Evolutionary conservation across 2,329 filamentous ascomycete species (phyloP).

Genomic region (Pseudomassariella vexata): DNA sequence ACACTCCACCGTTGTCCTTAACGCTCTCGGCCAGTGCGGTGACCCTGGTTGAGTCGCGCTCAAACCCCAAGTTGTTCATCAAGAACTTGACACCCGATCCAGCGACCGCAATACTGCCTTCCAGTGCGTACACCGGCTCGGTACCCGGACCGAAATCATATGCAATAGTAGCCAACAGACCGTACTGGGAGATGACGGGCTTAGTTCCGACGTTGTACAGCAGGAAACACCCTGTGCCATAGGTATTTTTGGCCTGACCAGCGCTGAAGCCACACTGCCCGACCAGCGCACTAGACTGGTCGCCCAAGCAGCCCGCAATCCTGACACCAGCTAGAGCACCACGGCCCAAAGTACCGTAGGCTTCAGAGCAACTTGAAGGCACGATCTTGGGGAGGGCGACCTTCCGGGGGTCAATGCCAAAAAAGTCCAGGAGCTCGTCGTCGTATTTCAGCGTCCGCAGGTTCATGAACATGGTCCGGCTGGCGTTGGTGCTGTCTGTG

Average conservation of each 20-base stretch:
- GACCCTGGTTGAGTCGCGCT: constrained; percentile 43
- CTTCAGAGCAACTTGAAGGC: constrained; percentile 67
- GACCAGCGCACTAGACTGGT: constrained; percentile 81
- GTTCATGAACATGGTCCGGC: constrained; percentile 93
- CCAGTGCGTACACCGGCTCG: constrained; percentile 70
- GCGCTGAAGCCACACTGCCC: constrained; percentile 80
- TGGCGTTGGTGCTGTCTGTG: constrained; percentile 83
- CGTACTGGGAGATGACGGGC: constrained; percentile 79
- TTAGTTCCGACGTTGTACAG: constrained; percentile 83
- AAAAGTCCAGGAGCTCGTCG: constrained; percentile 70
- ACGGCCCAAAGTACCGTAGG: constrained; percentile 61
- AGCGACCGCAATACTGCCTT: constrained; percentile 78
- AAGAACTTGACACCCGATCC: constrained; percentile 75
- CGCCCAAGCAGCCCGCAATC: constrained; percentile 81
- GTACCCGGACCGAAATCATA: constrained; percentile 66
- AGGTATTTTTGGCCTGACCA: constrained; percentile 84
- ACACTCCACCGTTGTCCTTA: constrained; percentile 72
- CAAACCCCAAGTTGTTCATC: constrained; percentile 58
- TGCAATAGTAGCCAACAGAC: constrained; percentile 78
- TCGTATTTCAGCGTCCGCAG: constrained; percentile 76
- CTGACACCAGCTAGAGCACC: constrained; percentile 64
- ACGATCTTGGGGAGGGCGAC: constrained; percentile 77
- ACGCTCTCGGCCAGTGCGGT: constrained; percentile 46
- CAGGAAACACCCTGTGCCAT: constrained; percentile 84
- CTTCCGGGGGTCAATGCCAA: constrained; percentile 63